These are phyloP conservation scores for Zasmidium citrigriseum DNA, from an alignment of 2,329 filamentous ascomycete genomes.

Conservation along the genomic window DNA sequence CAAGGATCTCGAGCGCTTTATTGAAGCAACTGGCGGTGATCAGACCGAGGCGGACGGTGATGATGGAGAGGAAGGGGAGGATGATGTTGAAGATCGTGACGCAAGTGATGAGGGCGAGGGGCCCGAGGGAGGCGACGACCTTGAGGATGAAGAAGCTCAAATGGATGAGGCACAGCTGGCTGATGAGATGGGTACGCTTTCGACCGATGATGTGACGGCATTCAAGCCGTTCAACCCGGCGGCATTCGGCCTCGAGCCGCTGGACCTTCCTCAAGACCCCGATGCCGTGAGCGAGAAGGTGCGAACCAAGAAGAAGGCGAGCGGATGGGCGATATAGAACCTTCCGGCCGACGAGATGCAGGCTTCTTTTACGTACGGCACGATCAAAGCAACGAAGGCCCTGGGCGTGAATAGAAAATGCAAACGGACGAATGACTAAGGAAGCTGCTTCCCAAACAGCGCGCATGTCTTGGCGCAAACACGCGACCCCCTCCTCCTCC, in stretches of 20 bases:
- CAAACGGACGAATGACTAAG: neutral
- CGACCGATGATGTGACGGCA: slow-evolving; percentile 21
- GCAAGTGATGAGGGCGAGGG: slow-evolving; percentile 15
- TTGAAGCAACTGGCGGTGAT: slow-evolving; percentile 67
- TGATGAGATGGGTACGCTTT: slow-evolving; percentile 25
- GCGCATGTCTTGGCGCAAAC: neutral
- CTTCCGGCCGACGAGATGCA: neutral
- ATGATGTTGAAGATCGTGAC: slow-evolving; percentile 39
- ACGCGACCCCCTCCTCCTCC: neutral
- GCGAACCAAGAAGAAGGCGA: slow-evolving; percentile 38
- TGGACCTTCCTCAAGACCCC: slow-evolving; percentile 32
- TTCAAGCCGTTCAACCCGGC: slow-evolving; percentile 17
- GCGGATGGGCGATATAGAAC: slow-evolving; percentile 38
- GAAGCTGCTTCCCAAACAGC: neutral
- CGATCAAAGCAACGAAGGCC: too few species aligned
- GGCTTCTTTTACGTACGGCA: too few species aligned
- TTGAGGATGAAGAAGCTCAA: slow-evolving; percentile 13
- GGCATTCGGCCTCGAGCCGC: slow-evolving; percentile 28
- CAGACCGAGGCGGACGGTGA: slow-evolving; percentile 37
- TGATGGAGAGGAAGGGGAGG: slow-evolving; percentile 41
- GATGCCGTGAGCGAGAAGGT: slow-evolving; percentile 33
- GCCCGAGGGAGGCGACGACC: slow-evolving; percentile 16
- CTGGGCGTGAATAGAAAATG: neutral
- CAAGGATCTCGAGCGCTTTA: slow-evolving; percentile 88
- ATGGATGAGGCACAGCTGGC: slow-evolving; percentile 26